Conservation (phyloP, 139 green algal species). For the Eudorina sp. region DNA sequence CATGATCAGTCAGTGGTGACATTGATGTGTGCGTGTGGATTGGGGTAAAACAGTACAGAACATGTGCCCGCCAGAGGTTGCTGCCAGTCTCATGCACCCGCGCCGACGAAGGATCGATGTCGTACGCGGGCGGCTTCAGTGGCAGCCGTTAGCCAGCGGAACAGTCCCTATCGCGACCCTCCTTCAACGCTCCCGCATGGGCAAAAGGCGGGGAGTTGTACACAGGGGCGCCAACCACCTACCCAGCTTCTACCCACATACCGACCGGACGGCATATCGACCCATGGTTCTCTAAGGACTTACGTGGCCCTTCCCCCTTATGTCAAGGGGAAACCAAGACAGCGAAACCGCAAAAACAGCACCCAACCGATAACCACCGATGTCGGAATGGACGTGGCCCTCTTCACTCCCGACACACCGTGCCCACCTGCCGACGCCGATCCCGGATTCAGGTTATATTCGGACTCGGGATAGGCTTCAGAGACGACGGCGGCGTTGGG, state of each 20-base stretch:
- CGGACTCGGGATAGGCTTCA: constrained; percentile 83
- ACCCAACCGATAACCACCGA: too few species aligned
- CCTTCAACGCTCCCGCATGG: constrained; percentile 49
- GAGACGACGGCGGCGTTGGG: constrained; percentile 62
- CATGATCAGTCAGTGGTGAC: too few species aligned
- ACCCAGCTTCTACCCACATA: too few species aligned
- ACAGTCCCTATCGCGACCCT: constrained; percentile 28
- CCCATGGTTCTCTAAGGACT: too few species aligned
- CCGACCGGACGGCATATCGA: too few species aligned
- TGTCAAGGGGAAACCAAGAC: too few species aligned
- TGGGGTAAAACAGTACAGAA: too few species aligned
- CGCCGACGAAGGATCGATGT: constrained; percentile 59
- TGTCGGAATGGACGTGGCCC: too few species aligned
- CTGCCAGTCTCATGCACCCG: constrained; percentile 46
- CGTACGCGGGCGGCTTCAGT: constrained; percentile 7
- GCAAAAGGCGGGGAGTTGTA: constrained; percentile 30
- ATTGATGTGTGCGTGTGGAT: too few species aligned
- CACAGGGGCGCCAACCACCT: constrained; percentile 48
- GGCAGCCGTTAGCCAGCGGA: constrained; percentile 56
- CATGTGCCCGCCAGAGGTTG: constrained; percentile 61
- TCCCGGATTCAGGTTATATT: constrained; percentile 73
- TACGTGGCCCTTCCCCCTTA: too few species aligned
- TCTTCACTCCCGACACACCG: too few species aligned
- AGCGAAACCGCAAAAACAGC: too few species aligned
- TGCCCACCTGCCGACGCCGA: constrained; percentile 58